phyloP scores from a whole-genome alignment of 768 basidiomycete genomes.

The Rossbeevera mucosa region DNA sequence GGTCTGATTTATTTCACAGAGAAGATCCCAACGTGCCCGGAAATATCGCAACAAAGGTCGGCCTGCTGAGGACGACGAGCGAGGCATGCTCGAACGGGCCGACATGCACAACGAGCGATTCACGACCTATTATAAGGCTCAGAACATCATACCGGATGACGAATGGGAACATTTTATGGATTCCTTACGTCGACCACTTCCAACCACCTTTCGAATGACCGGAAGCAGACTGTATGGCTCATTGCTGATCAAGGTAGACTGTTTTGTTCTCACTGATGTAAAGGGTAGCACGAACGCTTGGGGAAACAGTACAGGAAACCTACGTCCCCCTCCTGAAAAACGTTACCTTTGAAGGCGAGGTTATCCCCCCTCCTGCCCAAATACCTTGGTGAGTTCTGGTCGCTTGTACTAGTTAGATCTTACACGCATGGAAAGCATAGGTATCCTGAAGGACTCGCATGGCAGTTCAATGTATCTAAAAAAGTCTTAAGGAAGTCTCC shows the following conservation, averaged over 20 bases:
- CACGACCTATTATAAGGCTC: slow-evolving; percentile 65
- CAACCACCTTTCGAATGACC: slow-evolving; percentile 91
- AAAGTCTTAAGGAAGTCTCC: slow-evolving; percentile 79
- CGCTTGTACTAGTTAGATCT: neutral
- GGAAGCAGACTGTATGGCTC: slow-evolving; percentile 74
- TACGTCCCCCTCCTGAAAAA: slow-evolving; percentile 76
- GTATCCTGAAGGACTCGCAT: slow-evolving; percentile 94
- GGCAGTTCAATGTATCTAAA: slow-evolving; percentile 94
- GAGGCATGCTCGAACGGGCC: slow-evolving; percentile 49
- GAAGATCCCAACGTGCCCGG: slow-evolving; percentile 16
- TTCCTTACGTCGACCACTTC: slow-evolving; percentile 64
- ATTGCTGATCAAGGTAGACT: neutral
- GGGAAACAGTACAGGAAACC: slow-evolving; percentile 66
- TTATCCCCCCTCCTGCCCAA: slow-evolving; percentile 73
- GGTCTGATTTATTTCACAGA: neutral
- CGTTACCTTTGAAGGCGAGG: slow-evolving; percentile 70
- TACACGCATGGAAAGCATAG: slow-evolving; percentile 33
- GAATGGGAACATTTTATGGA: slow-evolving; percentile 79
- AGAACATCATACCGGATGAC: slow-evolving; percentile 66
- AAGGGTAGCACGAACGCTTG: slow-evolving; percentile 70
- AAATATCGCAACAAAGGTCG: neutral
- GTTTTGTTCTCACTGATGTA: slow-evolving; percentile 7
- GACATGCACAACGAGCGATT: slow-evolving; percentile 73
- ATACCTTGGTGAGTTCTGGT: slow-evolving; percentile 66
- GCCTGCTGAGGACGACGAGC: slow-evolving; percentile 35